A percentile compares a stretch with the other conserved stretches of the same genome.
These are phyloP conservation scores for Coniferiporia sulphurascens DNA, from an alignment of 1,284 basidiomycete species.

Conservation along the genomic window DNA sequence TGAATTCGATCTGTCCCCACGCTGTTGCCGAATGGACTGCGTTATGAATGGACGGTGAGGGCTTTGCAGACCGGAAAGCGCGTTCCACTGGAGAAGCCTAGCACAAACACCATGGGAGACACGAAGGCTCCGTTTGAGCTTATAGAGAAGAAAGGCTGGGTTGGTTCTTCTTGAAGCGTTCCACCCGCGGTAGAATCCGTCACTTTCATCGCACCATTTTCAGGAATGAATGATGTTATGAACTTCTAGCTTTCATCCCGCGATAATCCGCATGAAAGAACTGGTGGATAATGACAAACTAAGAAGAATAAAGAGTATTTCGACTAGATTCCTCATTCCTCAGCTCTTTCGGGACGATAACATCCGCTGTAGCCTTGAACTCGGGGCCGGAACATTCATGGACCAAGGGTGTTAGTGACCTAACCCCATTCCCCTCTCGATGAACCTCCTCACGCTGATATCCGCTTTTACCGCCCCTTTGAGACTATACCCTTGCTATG, in stretches of 20 bases:
- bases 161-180: conserved; percentile 61
- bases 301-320: conserved; percentile 31
- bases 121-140: conserved; percentile 25
- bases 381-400: conserved; percentile 68
- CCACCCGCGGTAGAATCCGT: conserved; percentile 45
- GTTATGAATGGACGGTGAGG: conserved; percentile 31
- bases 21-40: conserved; percentile 29
- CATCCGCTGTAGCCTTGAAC: conserved; percentile 50
- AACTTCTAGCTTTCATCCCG: conserved; percentile 41
- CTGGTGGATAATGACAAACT: conserved; percentile 35
- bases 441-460: neutral
- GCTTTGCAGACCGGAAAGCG: conserved; percentile 29
- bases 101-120: conserved; percentile 26
- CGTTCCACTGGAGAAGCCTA: conserved; percentile 31
- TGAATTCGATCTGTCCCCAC: neutral
- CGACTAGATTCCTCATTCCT: conserved; percentile 26
- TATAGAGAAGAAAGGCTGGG: conserved; percentile 45
- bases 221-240: neutral
- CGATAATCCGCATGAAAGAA: conserved; percentile 33
- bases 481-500: conserved; percentile 16
- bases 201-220: neutral
- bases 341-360: conserved; percentile 36
- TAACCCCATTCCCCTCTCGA: neutral
- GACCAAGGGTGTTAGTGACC: conserved; percentile 53
- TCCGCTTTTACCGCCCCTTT: neutral